Evolutionary conservation across 1,139 yeast genomes (phyloP), one percentile per base, ranked within the genome.

Genomic region (Saccharomyces hybrid): DNA sequence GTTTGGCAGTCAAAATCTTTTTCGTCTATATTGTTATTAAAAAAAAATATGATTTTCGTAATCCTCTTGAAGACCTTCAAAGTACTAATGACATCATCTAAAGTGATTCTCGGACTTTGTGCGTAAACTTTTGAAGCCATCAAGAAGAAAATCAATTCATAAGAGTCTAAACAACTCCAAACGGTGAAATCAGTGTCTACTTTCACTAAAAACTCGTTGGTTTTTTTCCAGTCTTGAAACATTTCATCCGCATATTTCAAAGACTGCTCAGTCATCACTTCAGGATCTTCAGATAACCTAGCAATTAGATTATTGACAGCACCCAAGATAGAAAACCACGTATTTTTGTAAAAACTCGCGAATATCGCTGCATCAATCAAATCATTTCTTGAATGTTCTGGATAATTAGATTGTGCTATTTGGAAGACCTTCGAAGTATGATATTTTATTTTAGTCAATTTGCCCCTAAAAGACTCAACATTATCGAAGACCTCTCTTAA

Each of bases 261-360:
- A 7, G 57, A 47, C 42, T 57, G 57, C 7, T 62, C 53, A 16
- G 60, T 54, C 2, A 63, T 29, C 21, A 42, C 54, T 48, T 49
- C 54, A 9, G 56, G 57, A 48, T 47, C 49, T 9, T 28, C 51
- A 9, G 57, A 51, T n/a, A 65, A 57, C 48, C 68, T 61, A 24
- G 66, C 56, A 31, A 63, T 55, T 24, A 65, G 48, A 48, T 62
- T 63, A 28, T 54, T 60, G 1, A 60, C 54, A 9, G 44, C 44
- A 38, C 44, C 44, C 44, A 16, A 5, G 26, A 38, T 16, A 4
- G 44, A 38, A 19, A 38, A 38, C 44, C 44, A 38, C 19, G 44
- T 38, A 9, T 38, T 38, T 4, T 38, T 38, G 9, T 38, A 19
- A 5, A 19, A 38, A 4, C 44, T 38, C 19, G 9, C n/a, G 19